Evolutionary conservation across 176 grass and related monocot species (phyloP).

Genomic region (Bonia amplexicaulis): DNA sequence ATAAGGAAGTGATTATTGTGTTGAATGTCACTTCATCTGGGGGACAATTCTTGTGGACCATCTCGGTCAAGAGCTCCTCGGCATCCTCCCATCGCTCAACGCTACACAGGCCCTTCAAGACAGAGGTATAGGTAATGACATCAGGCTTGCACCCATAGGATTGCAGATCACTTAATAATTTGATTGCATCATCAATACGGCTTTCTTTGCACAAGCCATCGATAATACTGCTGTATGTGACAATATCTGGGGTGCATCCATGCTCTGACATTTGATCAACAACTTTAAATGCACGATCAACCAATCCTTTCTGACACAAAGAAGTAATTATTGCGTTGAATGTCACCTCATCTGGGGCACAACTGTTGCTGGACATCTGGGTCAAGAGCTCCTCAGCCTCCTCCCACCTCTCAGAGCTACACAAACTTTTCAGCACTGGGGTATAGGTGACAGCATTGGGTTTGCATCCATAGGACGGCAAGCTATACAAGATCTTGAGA

Average conservation of each 20-base stretch:
- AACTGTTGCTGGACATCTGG: slow-evolving; percentile 37
- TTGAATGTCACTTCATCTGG: slow-evolving; percentile 26
- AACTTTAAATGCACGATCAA: slow-evolving; percentile 35
- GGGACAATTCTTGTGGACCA: slow-evolving; percentile 18
- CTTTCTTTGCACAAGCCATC: slow-evolving; percentile 42
- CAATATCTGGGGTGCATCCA: slow-evolving; percentile 38
- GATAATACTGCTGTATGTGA: slow-evolving; percentile 48
- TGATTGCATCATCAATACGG: slow-evolving; percentile 34
- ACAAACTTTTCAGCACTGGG: slow-evolving; percentile 48
- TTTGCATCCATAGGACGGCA: slow-evolving; percentile 45
- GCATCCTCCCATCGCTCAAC: slow-evolving; percentile 24
- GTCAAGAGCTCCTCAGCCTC: slow-evolving; percentile 53
- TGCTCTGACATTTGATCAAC: slow-evolving; percentile 52
- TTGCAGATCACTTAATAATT: slow-evolving; percentile 32
- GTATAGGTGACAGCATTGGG: slow-evolving; percentile 43
- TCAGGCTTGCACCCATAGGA: slow-evolving; percentile 46
- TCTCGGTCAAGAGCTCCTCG: slow-evolving; percentile 19
- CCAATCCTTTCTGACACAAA: slow-evolving; percentile 42
- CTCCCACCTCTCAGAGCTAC: slow-evolving; percentile 45
- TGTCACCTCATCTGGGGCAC: slow-evolving; percentile 43
- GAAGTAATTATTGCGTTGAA: slow-evolving; percentile 56
- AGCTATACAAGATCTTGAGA: slow-evolving; percentile 21
- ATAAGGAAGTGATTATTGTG: slow-evolving; percentile 14
- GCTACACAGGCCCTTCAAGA: slow-evolving; percentile 33
- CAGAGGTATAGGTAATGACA: slow-evolving; percentile 40